A percentile compares a stretch with the other conserved stretches of the same genome.
phyloP scores from a whole-genome alignment of 352 stramenopile genomes.

The Phytophthora ramorum region DNA sequence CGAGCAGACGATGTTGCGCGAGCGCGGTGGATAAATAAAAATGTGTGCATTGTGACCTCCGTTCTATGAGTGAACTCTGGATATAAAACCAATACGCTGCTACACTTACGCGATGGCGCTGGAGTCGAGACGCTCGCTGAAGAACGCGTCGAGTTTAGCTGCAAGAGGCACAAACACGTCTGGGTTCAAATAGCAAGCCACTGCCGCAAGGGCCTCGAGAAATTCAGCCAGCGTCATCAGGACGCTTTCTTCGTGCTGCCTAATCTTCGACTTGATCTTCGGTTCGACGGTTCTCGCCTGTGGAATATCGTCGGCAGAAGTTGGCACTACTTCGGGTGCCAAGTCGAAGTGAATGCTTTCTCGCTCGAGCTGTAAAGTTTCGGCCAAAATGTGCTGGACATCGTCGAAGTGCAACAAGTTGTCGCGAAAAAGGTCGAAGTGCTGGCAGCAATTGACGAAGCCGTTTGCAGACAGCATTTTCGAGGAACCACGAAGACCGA shows the following conservation, averaged over 20 bases:
- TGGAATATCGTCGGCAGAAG: background rate
- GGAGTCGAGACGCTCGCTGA: slow-evolving; percentile 42
- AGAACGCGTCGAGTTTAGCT: slow-evolving; percentile 67
- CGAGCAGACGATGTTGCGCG: no score
- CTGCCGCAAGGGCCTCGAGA: slow-evolving; percentile 56
- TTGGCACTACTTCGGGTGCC: background rate
- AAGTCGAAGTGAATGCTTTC: slow-evolving; percentile 56
- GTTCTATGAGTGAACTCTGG: no score
- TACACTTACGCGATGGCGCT: slow-evolving; percentile 11
- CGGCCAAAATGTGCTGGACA: slow-evolving; percentile 62
- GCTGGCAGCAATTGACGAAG: slow-evolving; percentile 50
- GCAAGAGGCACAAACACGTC: slow-evolving; percentile 68
- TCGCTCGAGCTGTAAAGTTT: slow-evolving; percentile 69
- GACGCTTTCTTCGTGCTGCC: slow-evolving; percentile 29
- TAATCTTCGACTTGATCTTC: slow-evolving; percentile 10
- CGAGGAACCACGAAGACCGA: slow-evolving; percentile 1
- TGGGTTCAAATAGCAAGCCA: slow-evolving; percentile 67
- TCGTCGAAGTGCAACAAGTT: slow-evolving; percentile 70
- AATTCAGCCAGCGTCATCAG: slow-evolving; percentile 72
- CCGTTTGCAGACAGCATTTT: slow-evolving; percentile 61
- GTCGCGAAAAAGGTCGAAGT: slow-evolving; percentile 65
- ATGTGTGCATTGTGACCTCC: no score
- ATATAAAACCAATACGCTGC: no score
- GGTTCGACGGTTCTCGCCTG: background rate
- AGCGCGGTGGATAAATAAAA: no score